Conservation (phyloP, 129 eudicot species). For the Chrysanthemum lavandulifolium region DNA sequence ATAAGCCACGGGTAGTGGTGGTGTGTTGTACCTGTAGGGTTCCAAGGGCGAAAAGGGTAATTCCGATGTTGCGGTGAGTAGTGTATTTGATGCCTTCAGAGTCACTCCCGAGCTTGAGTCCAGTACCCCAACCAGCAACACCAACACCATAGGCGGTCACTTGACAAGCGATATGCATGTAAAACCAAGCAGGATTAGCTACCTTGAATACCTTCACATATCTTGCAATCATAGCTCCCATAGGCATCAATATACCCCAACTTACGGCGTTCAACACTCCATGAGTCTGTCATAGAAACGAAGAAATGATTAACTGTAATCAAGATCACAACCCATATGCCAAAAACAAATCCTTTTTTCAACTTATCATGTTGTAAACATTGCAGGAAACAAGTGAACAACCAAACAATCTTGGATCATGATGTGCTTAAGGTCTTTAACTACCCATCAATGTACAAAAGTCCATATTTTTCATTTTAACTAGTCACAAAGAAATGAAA, state of each 20-base stretch:
- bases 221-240: slow-evolving; percentile 86
- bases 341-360: not conserved
- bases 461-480: not conserved
- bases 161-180: slow-evolving; percentile 75
- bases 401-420: not conserved
- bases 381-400: not conserved
- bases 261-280: slow-evolving; percentile 90
- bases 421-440: not conserved
- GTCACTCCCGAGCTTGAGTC: slow-evolving; percentile 80
- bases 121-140: slow-evolving; percentile 87
- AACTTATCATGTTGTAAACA: not conserved
- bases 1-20: not conserved
- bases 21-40: slow-evolving; percentile 65
- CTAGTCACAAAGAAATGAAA: not conserved
- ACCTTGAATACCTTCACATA: slow-evolving; percentile 82
- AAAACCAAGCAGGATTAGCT: slow-evolving; percentile 96
- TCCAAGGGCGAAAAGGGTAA: slow-evolving; percentile 72
- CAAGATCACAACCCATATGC: not conserved
- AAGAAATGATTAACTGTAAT: not conserved
- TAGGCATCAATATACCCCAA: slow-evolving; percentile 92
- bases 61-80: slow-evolving; percentile 79
- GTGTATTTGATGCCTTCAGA: slow-evolving; percentile 47
- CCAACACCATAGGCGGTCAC: slow-evolving; percentile 72
- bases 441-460: not conserved
- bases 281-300: slow-evolving; percentile 50